Base-by-base conservation (phyloP, 768 basidiomycete genomes). In the Suillus weaverae region DNA sequence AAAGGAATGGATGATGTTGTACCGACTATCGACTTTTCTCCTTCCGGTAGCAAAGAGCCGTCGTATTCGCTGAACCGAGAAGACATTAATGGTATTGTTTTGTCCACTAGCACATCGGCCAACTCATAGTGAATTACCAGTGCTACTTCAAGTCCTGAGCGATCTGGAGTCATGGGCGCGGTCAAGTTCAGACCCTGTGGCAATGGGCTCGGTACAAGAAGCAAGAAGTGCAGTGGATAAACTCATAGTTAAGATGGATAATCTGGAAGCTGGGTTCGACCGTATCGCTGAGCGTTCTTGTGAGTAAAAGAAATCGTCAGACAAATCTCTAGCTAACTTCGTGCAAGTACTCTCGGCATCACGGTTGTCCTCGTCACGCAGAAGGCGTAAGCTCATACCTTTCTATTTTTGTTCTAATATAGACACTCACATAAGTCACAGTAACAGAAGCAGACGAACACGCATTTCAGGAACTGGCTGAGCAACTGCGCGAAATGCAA, bases 211-310 rank as follows among this genome's bases (percentile, higher is more conserved):
- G 44, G 80, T 95, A 3, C 78, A 79, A 32, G 89, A 90, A 70
- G 86, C 89, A 36, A 86, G 87, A 36, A 66, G 71, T 6, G 79
- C 84, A 3, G 77, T 97, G 39, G 88, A 91, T 66, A 91, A 86
- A 74, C 81, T 92, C 6, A 79, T 94, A 50, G 77, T 75, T 38
- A 89, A 87, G 75, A 92, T 97, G 87, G 93, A 97, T 65, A 83
- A 80, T 32, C 80, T 96, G 14, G 90, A 93, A 73, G 74, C 85
- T 0, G 89, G 90, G 2, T 95, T 97, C 71, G 95, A 96, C 69
- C 85, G 87, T 67, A 89, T 96, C 69, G 90, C 92, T 4, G 93
- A 95, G 73, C 86, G 90, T 55, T 92, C 92, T 65, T 75, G 94
- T 94, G 73, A 63, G 92, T 69, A 66, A 20, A 33, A 50, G 8